phyloP scores from a whole-genome alignment of 2,329 filamentous ascomycete genomes.

The Decorospora gaudefroyi region DNA sequence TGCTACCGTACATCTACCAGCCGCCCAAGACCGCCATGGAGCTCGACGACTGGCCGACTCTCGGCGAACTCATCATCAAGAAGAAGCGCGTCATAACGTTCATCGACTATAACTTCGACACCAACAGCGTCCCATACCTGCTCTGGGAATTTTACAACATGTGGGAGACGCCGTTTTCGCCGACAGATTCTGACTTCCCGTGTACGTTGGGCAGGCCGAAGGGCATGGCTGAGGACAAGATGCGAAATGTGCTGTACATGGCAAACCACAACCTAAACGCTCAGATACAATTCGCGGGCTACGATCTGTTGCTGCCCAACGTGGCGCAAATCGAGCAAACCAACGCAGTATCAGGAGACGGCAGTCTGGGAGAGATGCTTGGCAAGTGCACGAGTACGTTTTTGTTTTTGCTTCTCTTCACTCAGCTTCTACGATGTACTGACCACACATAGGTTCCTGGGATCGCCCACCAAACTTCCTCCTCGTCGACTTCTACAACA shows the following conservation, averaged over 20 bases:
- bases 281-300: conserved; percentile 53
- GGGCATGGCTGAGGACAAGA: conserved; percentile 58
- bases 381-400: conserved; percentile 44
- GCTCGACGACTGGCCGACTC: conserved; percentile 81
- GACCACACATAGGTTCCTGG: conserved; percentile 34
- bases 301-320: conserved; percentile 45
- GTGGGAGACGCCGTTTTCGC: conserved; percentile 91
- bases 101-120: conserved; percentile 64
- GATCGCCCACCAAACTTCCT: conserved; percentile 49
- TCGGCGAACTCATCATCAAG: conserved; percentile 61
- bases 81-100: conserved; percentile 48
- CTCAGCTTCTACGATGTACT: not conserved
- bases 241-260: conserved; percentile 71
- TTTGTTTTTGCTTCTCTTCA: not conserved
- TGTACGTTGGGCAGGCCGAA: conserved; percentile 80
- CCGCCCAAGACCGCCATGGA: conserved; percentile 76
- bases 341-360: conserved; percentile 42
- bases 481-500: conserved; percentile 50
- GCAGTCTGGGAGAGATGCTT: conserved; percentile 43
- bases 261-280: conserved; percentile 94
- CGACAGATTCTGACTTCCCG: conserved; percentile 69
- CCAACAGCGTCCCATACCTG: conserved; percentile 77
- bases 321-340: conserved; percentile 42
- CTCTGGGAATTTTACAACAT: conserved; percentile 87
- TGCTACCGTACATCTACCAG: conserved; percentile 74